Conservation (phyloP, 176 grass and related monocot species). For the Puya raimondii region DNA sequence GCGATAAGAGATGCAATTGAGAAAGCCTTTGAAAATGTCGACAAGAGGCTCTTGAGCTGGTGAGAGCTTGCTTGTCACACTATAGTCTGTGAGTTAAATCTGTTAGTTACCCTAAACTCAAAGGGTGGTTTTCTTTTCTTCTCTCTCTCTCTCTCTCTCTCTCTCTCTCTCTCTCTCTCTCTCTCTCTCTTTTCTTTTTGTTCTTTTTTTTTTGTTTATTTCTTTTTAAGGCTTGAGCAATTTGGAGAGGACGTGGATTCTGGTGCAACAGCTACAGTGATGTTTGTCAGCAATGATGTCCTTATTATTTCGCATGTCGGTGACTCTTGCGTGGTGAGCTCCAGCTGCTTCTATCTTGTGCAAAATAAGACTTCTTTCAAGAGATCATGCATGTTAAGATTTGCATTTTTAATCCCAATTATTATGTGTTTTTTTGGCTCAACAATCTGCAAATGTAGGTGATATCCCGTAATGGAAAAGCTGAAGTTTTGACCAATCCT, state of each 20-base stretch:
- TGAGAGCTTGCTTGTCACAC: constrained; percentile 26
- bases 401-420: too few species aligned
- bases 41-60: constrained; percentile 63
- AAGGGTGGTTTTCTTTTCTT: constrained; percentile 5
- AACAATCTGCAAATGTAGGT: constrained; percentile 45
- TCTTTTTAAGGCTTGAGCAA: constrained; percentile 59
- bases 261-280: constrained; percentile 59
- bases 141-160: too few species aligned
- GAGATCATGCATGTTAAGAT: too few species aligned
- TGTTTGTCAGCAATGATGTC: constrained; percentile 79
- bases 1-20: constrained; percentile 57
- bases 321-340: constrained; percentile 69
- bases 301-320: constrained; percentile 85
- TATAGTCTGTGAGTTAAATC: background rate
- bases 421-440: background rate
- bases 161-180: background rate
- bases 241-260: constrained; percentile 49
- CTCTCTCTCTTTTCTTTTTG: background rate
- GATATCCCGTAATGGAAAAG: constrained; percentile 62
- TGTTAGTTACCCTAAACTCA: constrained; percentile 6
- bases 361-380: background rate
- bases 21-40: constrained; percentile 56
- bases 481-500: constrained; percentile 64
- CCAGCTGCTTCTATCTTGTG: constrained; percentile 7
- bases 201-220: constrained; percentile 1